Evolutionary conservation across 2,329 filamentous ascomycete genomes (phyloP).

Genomic region (Metarhizium guizhouense): DNA sequence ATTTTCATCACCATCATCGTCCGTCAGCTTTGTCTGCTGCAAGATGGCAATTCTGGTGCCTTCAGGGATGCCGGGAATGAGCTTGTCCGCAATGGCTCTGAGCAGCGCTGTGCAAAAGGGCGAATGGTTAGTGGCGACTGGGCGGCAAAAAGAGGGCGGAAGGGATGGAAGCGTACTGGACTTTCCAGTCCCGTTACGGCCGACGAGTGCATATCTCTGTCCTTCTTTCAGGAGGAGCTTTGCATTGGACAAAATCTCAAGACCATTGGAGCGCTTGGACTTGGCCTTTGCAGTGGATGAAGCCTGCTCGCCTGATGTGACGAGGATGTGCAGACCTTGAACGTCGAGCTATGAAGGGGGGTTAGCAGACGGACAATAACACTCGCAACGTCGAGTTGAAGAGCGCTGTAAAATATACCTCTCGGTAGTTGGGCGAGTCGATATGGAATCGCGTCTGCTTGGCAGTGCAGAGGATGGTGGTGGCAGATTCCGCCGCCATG

Average conservation of each 20-base stretch:
- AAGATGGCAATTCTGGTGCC: slow-evolving; percentile 57
- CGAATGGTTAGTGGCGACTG: not conserved
- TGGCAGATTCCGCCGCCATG: slow-evolving; percentile 39
- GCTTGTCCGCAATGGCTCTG: slow-evolving; percentile 65
- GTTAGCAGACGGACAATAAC: not conserved
- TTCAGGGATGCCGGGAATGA: slow-evolving; percentile 68
- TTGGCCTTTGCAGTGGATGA: slow-evolving; percentile 40
- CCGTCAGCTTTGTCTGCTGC: slow-evolving; percentile 49
- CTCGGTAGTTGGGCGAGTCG: slow-evolving; percentile 43
- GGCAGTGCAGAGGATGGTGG: slow-evolving; percentile 52
- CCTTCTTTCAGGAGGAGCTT: slow-evolving; percentile 65
- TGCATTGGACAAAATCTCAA: slow-evolving; percentile 64
- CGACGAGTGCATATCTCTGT: slow-evolving; percentile 67
- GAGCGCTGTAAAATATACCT: slow-evolving; percentile 30
- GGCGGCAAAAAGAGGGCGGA: not conserved
- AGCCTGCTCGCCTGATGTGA: slow-evolving; percentile 36
- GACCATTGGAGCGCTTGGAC: slow-evolving; percentile 33
- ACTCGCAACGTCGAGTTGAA: not conserved
- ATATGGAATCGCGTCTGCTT: slow-evolving; percentile 61
- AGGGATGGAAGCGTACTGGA: slow-evolving; percentile 46
- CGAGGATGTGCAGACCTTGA: slow-evolving; percentile 62
- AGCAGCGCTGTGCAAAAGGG: slow-evolving; percentile 46
- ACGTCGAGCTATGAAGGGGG: slow-evolving; percentile 48
- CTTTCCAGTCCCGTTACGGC: slow-evolving; percentile 76
- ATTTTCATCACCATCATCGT: slow-evolving; percentile 21